These are phyloP conservation scores for Nicotiana tomentosiformis DNA, from an alignment of 257 asterid genomes.

Conservation along the genomic window DNA sequence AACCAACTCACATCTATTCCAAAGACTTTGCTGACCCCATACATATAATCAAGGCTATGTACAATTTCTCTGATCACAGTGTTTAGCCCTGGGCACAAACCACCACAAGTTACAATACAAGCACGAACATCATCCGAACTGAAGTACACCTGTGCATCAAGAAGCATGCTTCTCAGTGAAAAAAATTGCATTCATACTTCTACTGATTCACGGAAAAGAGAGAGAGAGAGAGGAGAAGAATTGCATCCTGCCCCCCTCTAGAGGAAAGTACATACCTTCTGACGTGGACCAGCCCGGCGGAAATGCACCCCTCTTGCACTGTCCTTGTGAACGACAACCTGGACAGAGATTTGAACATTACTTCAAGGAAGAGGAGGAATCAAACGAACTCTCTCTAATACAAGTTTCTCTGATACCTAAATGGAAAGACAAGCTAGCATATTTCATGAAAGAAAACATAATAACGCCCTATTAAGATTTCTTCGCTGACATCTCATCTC, in stretches of 20 bases:
- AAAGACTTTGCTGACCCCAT: slow-evolving; percentile 49
- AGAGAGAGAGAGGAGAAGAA: not conserved
- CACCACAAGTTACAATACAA: slow-evolving; percentile 75
- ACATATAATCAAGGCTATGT: slow-evolving; percentile 57
- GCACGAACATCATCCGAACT: slow-evolving; percentile 55
- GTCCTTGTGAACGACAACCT: slow-evolving; percentile 90
- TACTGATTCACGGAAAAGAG: not conserved
- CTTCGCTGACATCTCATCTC: not conserved
- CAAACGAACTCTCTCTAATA: not conserved
- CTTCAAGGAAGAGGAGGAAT: not conserved
- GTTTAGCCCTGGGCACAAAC: slow-evolving; percentile 69
- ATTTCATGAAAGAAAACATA: not conserved
- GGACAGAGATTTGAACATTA: slow-evolving; percentile 9
- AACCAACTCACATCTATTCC: slow-evolving; percentile 53
- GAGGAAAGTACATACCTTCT: slow-evolving; percentile 45
- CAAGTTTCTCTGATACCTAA: not conserved
- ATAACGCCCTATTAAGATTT: not conserved
- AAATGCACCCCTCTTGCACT: slow-evolving; percentile 90
- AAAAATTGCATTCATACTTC: not conserved
- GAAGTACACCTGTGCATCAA: slow-evolving; percentile 46
- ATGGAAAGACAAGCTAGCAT: not conserved
- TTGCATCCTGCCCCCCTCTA: not conserved
- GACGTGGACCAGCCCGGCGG: slow-evolving; percentile 97
- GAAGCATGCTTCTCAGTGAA: not conserved
- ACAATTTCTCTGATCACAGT: slow-evolving; percentile 75